A percentile compares a stretch with the other conserved stretches of the same genome.
Evolutionary conservation across 768 basidiomycete species (phyloP).

Genomic region (Lentinula aciculospora): DNA sequence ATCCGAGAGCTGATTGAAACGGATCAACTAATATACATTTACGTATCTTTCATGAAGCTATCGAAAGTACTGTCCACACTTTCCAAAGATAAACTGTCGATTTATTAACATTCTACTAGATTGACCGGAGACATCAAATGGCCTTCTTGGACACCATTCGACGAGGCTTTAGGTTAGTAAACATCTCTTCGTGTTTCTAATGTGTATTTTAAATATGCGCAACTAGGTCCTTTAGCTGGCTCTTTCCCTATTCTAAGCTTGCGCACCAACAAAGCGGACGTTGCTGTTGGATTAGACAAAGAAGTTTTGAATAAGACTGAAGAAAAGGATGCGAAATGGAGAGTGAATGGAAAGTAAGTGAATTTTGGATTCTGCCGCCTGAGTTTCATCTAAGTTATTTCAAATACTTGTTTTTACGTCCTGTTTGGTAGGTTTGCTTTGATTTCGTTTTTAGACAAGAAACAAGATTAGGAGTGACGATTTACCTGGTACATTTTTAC

Average conservation of each 20-base stretch:
- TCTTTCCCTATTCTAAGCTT: slow-evolving; percentile 79
- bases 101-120: slow-evolving; percentile 41
- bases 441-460: slow-evolving; percentile 24
- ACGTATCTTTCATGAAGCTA: slow-evolving; percentile 39
- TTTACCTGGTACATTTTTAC: too few species aligned
- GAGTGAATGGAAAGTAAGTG: slow-evolving; percentile 72
- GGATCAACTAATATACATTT: background rate
- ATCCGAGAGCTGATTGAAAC: too few species aligned
- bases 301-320: slow-evolving; percentile 68
- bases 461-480: background rate
- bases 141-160: slow-evolving; percentile 77
- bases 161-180: slow-evolving; percentile 58
- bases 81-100: background rate
- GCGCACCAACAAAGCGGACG: slow-evolving; percentile 94
- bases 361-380: background rate
- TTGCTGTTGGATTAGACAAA: slow-evolving; percentile 74
- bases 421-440: slow-evolving; percentile 33
- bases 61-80: slow-evolving; percentile 53
- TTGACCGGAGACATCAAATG: slow-evolving; percentile 86
- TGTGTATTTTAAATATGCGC: slow-evolving; percentile 4
- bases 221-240: slow-evolving; percentile 70
- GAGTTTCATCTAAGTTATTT: background rate
- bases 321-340: slow-evolving; percentile 62
- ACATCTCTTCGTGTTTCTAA: background rate
- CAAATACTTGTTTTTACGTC: background rate